These are phyloP conservation scores for Rhodofomes roseus DNA, from an alignment of 1,284 basidiomycete species.

Conservation along the genomic window DNA sequence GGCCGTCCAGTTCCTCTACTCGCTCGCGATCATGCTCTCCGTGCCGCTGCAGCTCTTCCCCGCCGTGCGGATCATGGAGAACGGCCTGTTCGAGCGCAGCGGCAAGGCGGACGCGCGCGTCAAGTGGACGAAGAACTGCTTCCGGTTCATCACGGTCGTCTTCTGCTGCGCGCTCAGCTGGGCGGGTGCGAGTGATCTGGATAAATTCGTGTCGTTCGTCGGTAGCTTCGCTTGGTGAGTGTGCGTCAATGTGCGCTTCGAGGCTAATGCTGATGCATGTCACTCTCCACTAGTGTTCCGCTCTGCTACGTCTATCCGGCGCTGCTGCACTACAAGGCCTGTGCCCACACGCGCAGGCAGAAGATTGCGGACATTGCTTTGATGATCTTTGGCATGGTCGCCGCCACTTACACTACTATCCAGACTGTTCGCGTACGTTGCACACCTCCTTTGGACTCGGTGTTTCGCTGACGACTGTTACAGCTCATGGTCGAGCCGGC, in stretches of 20 bases:
- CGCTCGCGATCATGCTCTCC: constrained; percentile 92
- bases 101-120: constrained; percentile 71
- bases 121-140: constrained; percentile 92
- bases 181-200: constrained; percentile 85
- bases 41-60: constrained; percentile 97
- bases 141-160: constrained; percentile 77
- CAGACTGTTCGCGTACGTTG: constrained; percentile 71
- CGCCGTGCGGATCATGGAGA: constrained; percentile 95
- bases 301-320: constrained; percentile 94
- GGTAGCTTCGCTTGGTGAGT: constrained; percentile 93
- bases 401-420: constrained; percentile 80
- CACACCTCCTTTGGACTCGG: neutral
- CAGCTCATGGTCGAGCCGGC: constrained; percentile 36
- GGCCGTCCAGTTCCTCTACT: constrained; percentile 84
- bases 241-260: neutral
- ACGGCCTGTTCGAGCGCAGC: constrained; percentile 89
- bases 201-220: constrained; percentile 95
- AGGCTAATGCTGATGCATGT: constrained; percentile 4
- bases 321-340: constrained; percentile 89
- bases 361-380: constrained; percentile 76
- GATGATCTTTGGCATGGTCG: constrained; percentile 80
- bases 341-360: constrained; percentile 69
- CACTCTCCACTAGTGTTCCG: constrained; percentile 62
- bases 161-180: constrained; percentile 78
- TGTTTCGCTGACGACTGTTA: neutral